phyloP scores from a whole-genome alignment of 2,329 filamentous ascomycete species.

The Cercospora nicotianae region DNA sequence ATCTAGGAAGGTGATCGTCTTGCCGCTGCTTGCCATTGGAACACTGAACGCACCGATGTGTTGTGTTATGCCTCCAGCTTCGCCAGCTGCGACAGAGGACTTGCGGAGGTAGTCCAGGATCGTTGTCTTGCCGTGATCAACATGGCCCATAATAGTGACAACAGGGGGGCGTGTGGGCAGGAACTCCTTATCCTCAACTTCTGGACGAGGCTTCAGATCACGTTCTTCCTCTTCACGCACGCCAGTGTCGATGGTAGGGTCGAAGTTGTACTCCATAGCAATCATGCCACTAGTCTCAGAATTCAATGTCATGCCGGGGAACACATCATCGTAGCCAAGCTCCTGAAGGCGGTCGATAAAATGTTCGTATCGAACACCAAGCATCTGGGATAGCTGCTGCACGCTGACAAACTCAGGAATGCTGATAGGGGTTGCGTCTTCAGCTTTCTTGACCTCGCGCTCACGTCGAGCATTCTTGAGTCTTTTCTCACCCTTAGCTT shows the following conservation, averaged over 20 bases:
- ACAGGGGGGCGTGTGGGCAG: constrained; percentile 82
- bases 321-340: constrained; percentile 85
- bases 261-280: constrained; percentile 88
- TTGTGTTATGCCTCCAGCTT: constrained; percentile 96
- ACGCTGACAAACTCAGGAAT: constrained; percentile 91
- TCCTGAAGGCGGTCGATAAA: constrained; percentile 77
- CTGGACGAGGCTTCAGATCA: constrained; percentile 71
- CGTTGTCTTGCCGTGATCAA: constrained; percentile 98
- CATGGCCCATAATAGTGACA: constrained; percentile 98
- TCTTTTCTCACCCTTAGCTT: constrained; percentile 27
- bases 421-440: constrained; percentile 62
- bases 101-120: constrained; percentile 91
- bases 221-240: constrained; percentile 61
- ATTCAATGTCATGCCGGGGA: constrained; percentile 80
- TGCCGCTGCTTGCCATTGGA: constrained; percentile 69
- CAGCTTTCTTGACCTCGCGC: constrained; percentile 34
- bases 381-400: constrained; percentile 72
- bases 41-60: constrained; percentile 98
- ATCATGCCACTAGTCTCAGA: constrained; percentile 88
- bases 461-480: constrained; percentile 27
- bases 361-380: constrained; percentile 67
- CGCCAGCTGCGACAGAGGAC: constrained; percentile 83
- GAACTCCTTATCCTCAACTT: constrained; percentile 64
- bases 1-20: constrained; percentile 92
- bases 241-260: constrained; percentile 61